Evolutionary conservation across 768 basidiomycete genomes (phyloP), one percentile per base, ranked within the genome.

Genomic region (Phlegmacium glaucopus): DNA sequence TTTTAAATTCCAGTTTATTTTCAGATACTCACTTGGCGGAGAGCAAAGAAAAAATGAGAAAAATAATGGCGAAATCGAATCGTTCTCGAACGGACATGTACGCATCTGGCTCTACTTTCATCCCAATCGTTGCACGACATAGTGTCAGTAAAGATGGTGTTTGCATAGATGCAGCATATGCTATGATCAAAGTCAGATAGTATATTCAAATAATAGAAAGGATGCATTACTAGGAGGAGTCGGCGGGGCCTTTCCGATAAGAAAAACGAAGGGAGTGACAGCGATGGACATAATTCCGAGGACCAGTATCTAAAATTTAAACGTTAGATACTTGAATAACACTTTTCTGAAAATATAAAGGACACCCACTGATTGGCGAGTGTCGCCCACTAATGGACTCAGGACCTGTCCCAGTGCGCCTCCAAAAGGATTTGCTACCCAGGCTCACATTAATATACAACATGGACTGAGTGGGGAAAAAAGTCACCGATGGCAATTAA

Each of bases 231-330:
- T 91, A 0, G 90, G 90, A 22, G 90, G 90, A 7, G 76, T 82
- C 16, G 88, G 87, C 6, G 90, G 90, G 1, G 74, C 71, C 27
- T 70, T 69, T 2, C 69, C 57, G 17, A 94, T 76, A 17, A 90
- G 60, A 39, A 91, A 69, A 3, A 79, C 69, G 16, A 74, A 69
- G 0, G 89, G 88, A 8, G 71, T 59, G 1, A 74, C 76, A 1
- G 68, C 87, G 1, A 85, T 87, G 12, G 78, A 79, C 13, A 90
- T 76, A 49, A 91, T 82, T 2, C 76, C 90, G 16, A 92, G 74
- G 6, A 87, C 67, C 4, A 91, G 68, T 39, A 90, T 72, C 87
- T 90, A 51, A 10, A n/a, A 16, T 28, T 32, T 29, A 22, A 39
- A 27, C 16, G 45, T 45, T 15, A 41, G 6, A 22, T 11, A n/a